Evolutionary conservation across 1,284 basidiomycete genomes (phyloP).

Genomic region (Athelia sp.): DNA sequence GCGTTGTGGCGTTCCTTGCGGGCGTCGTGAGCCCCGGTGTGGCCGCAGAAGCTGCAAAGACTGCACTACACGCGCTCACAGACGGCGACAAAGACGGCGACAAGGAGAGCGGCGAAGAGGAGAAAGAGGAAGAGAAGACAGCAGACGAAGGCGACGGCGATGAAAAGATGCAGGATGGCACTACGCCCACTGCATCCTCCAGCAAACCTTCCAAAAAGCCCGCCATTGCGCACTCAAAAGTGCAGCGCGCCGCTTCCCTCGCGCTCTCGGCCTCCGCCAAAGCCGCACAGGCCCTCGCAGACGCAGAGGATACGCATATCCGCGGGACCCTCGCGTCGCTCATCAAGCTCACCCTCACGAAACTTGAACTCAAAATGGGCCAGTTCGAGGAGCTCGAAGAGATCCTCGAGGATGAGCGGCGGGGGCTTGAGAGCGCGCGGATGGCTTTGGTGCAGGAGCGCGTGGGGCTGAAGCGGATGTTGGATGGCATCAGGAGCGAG

Average conservation of each 20-base stretch:
- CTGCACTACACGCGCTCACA: conserved; percentile 78
- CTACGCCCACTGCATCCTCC: conserved; percentile 9
- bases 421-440: conserved; percentile 66
- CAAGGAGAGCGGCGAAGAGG: conserved; percentile 24
- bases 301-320: conserved; percentile 83
- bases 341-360: conserved; percentile 88
- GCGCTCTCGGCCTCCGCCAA: conserved; percentile 89
- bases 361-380: conserved; percentile 89
- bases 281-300: conserved; percentile 79
- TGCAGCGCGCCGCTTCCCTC: conserved; percentile 75
- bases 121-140: conserved; percentile 18
- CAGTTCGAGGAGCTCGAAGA: conserved; percentile 92
- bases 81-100: conserved; percentile 42
- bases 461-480: conserved; percentile 55
- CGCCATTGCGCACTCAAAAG: conserved; percentile 67
- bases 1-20: conserved; percentile 95
- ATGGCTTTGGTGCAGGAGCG: conserved; percentile 66
- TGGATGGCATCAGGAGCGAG: conserved; percentile 61
- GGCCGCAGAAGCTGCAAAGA: conserved; percentile 91
- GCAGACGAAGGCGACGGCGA: conserved; percentile 23
- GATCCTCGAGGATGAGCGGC: conserved; percentile 81
- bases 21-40: conserved; percentile 89
- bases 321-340: conserved; percentile 78
- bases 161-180: conserved; percentile 28
- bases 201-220: conserved; percentile 23